phyloP scores from a whole-genome alignment of 768 basidiomycete genomes.

The Asterophora lycoperdoides region DNA sequence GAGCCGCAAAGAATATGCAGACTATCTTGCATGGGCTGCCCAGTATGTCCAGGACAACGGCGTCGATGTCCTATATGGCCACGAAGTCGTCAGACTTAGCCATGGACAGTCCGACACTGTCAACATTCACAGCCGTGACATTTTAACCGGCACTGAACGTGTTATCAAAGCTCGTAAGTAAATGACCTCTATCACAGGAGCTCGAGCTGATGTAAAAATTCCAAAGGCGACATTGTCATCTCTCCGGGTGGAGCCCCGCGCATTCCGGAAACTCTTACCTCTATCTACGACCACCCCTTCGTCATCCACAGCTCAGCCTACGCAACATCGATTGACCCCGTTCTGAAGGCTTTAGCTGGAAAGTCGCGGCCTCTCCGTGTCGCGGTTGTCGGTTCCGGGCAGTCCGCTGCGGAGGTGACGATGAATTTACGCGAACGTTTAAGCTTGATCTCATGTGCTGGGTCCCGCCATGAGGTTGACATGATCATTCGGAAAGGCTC shows the following conservation, averaged over 20 bases:
- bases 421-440: conserved; percentile 41
- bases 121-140: conserved; percentile 32
- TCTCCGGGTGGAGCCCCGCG: conserved; percentile 46
- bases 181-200: not conserved
- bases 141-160: conserved; percentile 30
- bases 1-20: conserved; percentile 49
- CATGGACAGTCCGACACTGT: conserved; percentile 32
- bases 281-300: conserved; percentile 29
- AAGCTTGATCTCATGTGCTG: conserved; percentile 23
- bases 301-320: conserved; percentile 44
- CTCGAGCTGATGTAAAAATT: not conserved
- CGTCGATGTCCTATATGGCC: conserved; percentile 39
- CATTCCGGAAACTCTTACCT: conserved; percentile 35
- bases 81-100: conserved; percentile 40
- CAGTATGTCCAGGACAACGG: conserved; percentile 39
- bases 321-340: conserved; percentile 30
- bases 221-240: conserved; percentile 43
- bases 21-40: conserved; percentile 53
- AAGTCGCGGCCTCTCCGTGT: conserved; percentile 31
- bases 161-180: conserved; percentile 37
- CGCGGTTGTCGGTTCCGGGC: conserved; percentile 45
- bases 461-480: conserved; percentile 36
- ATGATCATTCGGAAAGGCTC: conserved; percentile 50
- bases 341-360: conserved; percentile 27
- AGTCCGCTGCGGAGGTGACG: conserved; percentile 45